A percentile compares a stretch with the other conserved stretches of the same genome.
Evolutionary conservation across 78 protist species (phyloP).

Genomic region (Tieghemostelium lacteum): DNA sequence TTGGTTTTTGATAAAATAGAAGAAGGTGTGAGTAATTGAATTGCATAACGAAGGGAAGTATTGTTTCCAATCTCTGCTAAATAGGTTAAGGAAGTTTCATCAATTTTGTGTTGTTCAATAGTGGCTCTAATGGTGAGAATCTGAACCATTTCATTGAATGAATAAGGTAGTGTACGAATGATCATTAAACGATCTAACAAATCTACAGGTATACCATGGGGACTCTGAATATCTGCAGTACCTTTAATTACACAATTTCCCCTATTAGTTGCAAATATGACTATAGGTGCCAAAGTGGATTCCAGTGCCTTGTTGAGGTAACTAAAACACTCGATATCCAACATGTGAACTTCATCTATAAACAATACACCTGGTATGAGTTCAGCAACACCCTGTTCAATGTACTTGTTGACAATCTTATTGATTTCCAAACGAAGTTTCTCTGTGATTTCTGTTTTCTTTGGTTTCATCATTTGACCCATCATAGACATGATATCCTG

Average conservation of each 20-base stretch:
- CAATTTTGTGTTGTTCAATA: conserved; percentile 89
- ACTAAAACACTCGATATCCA: conserved; percentile 99
- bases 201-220: conserved; percentile 99
- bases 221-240: conserved; percentile 93
- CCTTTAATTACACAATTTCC: conserved; percentile 93
- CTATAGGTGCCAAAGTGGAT: conserved; percentile 98
- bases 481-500: conserved; percentile 98
- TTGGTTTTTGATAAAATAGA: conserved; percentile 90
- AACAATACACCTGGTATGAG: conserved; percentile 99
- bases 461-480: conserved; percentile 96
- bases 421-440: conserved; percentile 99
- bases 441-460: conserved; percentile 99
- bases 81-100: conserved; percentile 87
- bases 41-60: conserved; percentile 95
- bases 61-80: conserved; percentile 88
- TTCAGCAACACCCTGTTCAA: conserved; percentile 99
- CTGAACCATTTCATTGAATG: conserved; percentile 81
- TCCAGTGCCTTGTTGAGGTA: conserved; percentile 99
- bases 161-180: conserved; percentile 97
- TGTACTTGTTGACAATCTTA: conserved; percentile 99
- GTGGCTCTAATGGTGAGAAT: conserved; percentile 94
- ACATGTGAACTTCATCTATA: conserved; percentile 99
- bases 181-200: conserved; percentile 97
- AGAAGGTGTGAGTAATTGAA: conserved; percentile 99
- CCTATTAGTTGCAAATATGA: conserved; percentile 99